A percentile compares a stretch with the other conserved stretches of the same genome.
These are phyloP conservation scores for Paragyromitra xinjiangensis DNA, from an alignment of 495 filamentous ascomycete species.

Conservation along the genomic window DNA sequence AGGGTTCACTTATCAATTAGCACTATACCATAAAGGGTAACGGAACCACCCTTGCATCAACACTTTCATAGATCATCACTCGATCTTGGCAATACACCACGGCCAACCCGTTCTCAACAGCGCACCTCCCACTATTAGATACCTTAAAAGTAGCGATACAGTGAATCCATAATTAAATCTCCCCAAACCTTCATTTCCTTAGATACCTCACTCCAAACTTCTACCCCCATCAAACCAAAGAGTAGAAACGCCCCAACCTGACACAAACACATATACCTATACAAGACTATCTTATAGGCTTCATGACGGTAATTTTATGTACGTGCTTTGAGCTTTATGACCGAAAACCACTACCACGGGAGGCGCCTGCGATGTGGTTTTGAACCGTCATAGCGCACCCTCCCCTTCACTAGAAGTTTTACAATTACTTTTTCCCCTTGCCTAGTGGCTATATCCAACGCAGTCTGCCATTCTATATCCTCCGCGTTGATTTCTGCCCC, in stretches of 20 bases:
- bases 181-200: background rate
- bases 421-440: background rate
- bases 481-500: background rate
- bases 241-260: no score
- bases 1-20: no score
- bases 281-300: background rate
- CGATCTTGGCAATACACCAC: constrained; percentile 1
- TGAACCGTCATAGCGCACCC: background rate
- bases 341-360: background rate
- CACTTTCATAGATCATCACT: background rate
- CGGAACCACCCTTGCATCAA: no score
- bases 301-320: background rate
- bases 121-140: no score
- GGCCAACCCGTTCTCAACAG: background rate
- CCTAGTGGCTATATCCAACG: background rate
- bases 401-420: background rate
- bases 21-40: no score
- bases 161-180: background rate
- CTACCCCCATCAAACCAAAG: background rate
- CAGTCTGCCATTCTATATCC: background rate
- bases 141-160: background rate
- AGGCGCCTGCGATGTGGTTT: background rate
- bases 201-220: background rate
- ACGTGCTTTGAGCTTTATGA: background rate
- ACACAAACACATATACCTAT: no score